Conservation (phyloP, 2,329 filamentous ascomycete species). For the Scedosporium dehoogii region DNA sequence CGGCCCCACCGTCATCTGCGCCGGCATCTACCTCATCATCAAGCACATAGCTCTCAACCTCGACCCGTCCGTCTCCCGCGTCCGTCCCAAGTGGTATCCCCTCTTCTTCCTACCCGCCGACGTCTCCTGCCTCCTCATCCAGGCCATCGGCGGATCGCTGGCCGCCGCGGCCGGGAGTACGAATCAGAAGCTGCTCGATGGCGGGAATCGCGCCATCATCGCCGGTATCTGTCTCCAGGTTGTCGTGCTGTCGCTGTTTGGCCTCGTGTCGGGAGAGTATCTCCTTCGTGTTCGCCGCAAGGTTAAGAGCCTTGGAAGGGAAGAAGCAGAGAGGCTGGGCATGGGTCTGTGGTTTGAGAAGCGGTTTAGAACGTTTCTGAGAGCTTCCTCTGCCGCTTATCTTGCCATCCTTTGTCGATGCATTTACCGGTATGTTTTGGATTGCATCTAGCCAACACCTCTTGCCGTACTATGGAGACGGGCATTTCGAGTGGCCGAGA, state of each 20-base stretch:
- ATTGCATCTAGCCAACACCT: too few species aligned
- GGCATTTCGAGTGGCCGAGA: background rate
- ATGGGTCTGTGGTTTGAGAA: conserved; percentile 30
- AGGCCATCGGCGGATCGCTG: conserved; percentile 47
- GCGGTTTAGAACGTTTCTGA: conserved; percentile 33
- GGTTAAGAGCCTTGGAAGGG: conserved; percentile 22
- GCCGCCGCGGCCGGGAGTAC: conserved; percentile 36
- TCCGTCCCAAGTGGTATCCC: conserved; percentile 42
- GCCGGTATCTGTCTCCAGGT: conserved; percentile 45
- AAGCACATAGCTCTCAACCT: conserved; percentile 46
- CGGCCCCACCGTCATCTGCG: conserved; percentile 50
- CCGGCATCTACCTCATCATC: conserved; percentile 54
- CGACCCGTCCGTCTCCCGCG: conserved; percentile 37
- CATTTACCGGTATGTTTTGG: conserved; percentile 38
- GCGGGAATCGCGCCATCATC: conserved; percentile 42
- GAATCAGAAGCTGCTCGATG: conserved; percentile 28
- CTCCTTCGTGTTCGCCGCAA: conserved; percentile 29
- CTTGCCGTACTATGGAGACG: too few species aligned
- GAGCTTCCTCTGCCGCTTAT: conserved; percentile 35
- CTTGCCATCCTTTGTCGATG: conserved; percentile 37
- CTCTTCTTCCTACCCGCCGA: conserved; percentile 51
- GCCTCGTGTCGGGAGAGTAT: conserved; percentile 33
- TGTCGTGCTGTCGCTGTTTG: conserved; percentile 37
- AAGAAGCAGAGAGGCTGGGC: conserved; percentile 17
- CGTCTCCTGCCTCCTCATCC: conserved; percentile 46